Evolutionary conservation across 2,329 filamentous ascomycete species (phyloP).

Genomic region (Calonectria leucothoes): DNA sequence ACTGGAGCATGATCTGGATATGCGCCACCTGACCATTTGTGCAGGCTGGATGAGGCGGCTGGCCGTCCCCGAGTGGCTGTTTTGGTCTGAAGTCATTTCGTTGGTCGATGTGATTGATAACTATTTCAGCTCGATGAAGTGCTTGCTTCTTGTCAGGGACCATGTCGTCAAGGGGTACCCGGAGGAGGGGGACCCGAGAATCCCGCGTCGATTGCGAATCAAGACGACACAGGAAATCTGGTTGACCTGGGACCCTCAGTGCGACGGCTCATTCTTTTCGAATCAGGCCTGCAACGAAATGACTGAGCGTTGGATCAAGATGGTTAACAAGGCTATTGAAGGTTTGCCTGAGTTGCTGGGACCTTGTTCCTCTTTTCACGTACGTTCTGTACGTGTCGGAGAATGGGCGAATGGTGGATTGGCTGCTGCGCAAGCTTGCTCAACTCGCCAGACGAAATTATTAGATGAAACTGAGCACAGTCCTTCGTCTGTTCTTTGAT

Average conservation of each 20-base stretch:
- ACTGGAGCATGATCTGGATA: too few species aligned
- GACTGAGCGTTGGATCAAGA: background rate
- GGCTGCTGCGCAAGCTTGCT: too few species aligned
- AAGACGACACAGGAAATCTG: background rate
- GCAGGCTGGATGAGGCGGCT: background rate
- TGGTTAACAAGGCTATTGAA: background rate
- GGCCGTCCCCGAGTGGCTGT: background rate
- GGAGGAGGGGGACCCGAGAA: background rate
- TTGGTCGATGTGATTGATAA: background rate
- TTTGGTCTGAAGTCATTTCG: background rate
- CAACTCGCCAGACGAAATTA: too few species aligned
- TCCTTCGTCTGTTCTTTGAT: too few species aligned
- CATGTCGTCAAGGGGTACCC: background rate
- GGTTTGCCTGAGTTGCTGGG: accelerated
- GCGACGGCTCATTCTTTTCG: background rate
- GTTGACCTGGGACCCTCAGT: background rate
- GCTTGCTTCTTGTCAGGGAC: background rate
- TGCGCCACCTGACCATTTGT: too few species aligned
- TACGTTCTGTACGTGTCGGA: too few species aligned
- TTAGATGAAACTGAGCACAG: too few species aligned
- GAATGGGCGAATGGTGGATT: too few species aligned
- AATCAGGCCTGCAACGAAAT: background rate
- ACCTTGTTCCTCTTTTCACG: too few species aligned
- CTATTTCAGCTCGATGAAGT: background rate
- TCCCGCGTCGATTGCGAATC: background rate